A percentile compares a stretch with the other conserved stretches of the same genome.
These are phyloP conservation scores for Annulohypoxylon moriforme DNA, from an alignment of 495 filamentous ascomycete genomes.

Conservation along the genomic window DNA sequence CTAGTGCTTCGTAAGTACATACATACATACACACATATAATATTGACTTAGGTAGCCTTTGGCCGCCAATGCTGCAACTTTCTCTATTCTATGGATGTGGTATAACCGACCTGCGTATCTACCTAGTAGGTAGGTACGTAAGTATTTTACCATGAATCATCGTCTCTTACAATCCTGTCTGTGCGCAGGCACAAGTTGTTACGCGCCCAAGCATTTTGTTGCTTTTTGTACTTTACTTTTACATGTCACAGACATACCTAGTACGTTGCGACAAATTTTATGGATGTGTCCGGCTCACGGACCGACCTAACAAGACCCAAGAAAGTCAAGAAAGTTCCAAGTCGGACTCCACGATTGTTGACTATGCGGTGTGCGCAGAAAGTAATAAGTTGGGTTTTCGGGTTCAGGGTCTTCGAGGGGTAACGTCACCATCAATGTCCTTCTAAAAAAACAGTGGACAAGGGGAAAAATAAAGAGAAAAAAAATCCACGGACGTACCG, in stretches of 20 bases:
- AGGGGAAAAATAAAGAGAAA: not conserved
- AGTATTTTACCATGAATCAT: slow-evolving; percentile 16
- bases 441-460: slow-evolving; percentile 16
- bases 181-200: slow-evolving; percentile 21
- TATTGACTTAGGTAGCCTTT: slow-evolving; percentile 16
- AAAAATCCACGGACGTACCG: slow-evolving; percentile 5
- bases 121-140: no score
- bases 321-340: slow-evolving; percentile 10
- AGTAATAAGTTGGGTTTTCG: slow-evolving; percentile 34
- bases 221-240: slow-evolving; percentile 5
- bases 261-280: slow-evolving; percentile 22
- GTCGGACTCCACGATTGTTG: not conserved
- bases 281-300: slow-evolving; percentile 13
- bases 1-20: slow-evolving; percentile 24
- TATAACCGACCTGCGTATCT: no score
- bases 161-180: slow-evolving; percentile 34
- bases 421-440: slow-evolving; percentile 20
- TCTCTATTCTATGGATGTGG: not conserved
- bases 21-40: not conserved
- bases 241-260: slow-evolving; percentile 18
- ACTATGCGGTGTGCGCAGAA: slow-evolving; percentile 13
- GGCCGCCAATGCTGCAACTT: slow-evolving; percentile 22
- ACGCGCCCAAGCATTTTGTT: slow-evolving; percentile 16
- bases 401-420: slow-evolving; percentile 6
- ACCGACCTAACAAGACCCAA: slow-evolving; percentile 7